These are phyloP conservation scores for Huntiella moniliformis DNA, from an alignment of 2,329 filamentous ascomycete genomes.

Conservation along the genomic window DNA sequence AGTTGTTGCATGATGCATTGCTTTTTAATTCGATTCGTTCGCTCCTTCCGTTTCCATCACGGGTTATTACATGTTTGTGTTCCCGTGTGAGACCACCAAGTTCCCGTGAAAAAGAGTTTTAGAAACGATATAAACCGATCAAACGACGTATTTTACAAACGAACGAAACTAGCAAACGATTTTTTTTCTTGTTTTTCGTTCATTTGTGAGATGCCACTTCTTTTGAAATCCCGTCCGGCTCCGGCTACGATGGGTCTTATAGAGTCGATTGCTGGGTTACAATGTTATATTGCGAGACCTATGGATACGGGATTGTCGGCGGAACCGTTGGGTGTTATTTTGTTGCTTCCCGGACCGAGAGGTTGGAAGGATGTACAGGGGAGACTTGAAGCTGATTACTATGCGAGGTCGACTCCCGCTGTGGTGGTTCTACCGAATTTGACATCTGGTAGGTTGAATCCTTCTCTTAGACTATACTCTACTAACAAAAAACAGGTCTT, in stretches of 20 bases:
- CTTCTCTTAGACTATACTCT: not conserved
- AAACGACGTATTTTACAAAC: no score
- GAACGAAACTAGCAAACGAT: no score
- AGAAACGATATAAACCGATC: no score
- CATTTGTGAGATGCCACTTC: no score
- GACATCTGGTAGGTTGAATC: constrained; percentile 20
- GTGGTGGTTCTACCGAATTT: constrained; percentile 34
- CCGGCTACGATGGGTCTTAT: not conserved
- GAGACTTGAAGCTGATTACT: constrained; percentile 30
- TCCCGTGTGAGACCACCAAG: no score
- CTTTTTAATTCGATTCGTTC: no score
- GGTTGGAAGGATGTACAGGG: constrained; percentile 33
- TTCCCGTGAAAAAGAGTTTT: no score
- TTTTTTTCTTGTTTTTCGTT: no score
- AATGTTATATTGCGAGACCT: constrained; percentile 15
- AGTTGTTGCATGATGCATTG: no score
- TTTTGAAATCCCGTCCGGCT: no score
- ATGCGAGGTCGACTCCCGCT: constrained; percentile 28
- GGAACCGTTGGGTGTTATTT: constrained; percentile 24
- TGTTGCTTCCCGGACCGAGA: constrained; percentile 34
- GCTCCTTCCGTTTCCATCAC: no score
- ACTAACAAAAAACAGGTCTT: not conserved
- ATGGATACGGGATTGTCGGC: constrained; percentile 7
- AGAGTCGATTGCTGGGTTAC: constrained; percentile 14
- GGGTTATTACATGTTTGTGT: no score